Base-by-base conservation (phyloP, 2,329 filamentous ascomycete genomes). In the Colletotrichum sp. region DNA sequence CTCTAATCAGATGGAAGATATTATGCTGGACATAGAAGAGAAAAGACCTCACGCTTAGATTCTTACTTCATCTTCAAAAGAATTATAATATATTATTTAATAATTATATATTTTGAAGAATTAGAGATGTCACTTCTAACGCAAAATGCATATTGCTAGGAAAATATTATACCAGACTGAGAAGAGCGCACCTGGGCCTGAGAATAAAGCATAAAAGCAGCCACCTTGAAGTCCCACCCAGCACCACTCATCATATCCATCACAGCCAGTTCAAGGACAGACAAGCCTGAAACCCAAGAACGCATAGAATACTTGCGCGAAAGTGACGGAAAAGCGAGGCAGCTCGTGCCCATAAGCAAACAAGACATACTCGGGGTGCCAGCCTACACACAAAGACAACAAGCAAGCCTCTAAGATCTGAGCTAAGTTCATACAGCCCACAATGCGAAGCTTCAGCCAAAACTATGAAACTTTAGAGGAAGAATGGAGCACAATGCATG, bases 81-180 rank as follows among this genome's bases (percentile, higher is more conserved):
- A 27, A 27, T 27, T 27, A 27, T 27, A 27, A 27, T 6, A 27
- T 1, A 27, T 6, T 27, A 27, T 27, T 27, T 6, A 27, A 27
- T 27, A 27, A 27, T 27, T 27, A 27, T 5, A 27, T 27, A 27
- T 27, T 4, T 27, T 5, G 24, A 4, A 4, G 4, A 4, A 27
- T 27, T 27, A 29, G 24, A 29, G 6, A 29, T 31, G 8, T 31
- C 29, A 31, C 29, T 8, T 31, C 2, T 8, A 7, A 31, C 2
- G 8, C 1, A 31, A 29, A 31, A n/a, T 43, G 11, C n/a, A 5
- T n/a, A n/a, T 43, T 5, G 12, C 18, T 3, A n/a, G 18, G 18
- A 8, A 7, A 6, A 3, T n/a, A 43, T 12, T n/a, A 12, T 9
- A 2, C 5, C 1, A n/a, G 5, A 2, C 5, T 4, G 3, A n/a